Percentiles rank a stretch among this genome's conserved stretches.
Conservation (phyloP, 768 basidiomycete genomes). For the Porpolomopsis calyptriformis region DNA sequence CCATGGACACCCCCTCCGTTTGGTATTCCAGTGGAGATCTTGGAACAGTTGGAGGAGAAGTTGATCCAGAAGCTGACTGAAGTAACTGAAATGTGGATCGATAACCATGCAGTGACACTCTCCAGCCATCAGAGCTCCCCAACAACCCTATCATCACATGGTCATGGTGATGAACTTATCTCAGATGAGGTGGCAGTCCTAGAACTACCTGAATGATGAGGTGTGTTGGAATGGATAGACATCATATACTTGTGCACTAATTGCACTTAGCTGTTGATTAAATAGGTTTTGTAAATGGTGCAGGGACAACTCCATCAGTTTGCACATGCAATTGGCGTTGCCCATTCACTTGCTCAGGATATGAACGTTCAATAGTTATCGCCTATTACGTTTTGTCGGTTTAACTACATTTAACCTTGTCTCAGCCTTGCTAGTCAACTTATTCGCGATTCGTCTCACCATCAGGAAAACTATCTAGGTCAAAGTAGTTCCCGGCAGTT, state of each 20-base stretch:
- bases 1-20: neutral
- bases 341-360: too few species aligned
- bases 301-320: too few species aligned
- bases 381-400: too few species aligned
- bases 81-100: neutral
- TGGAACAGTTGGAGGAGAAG: neutral
- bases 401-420: neutral
- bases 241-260: too few species aligned
- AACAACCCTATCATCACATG: neutral
- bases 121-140: neutral
- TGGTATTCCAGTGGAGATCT: neutral
- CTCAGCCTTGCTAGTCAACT: conserved; percentile 28
- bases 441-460: conserved; percentile 52
- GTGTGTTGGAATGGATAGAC: too few species aligned
- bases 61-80: neutral
- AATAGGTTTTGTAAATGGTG: too few species aligned
- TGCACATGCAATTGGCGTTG: too few species aligned
- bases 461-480: conserved; percentile 49
- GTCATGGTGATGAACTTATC: too few species aligned
- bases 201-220: too few species aligned
- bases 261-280: too few species aligned
- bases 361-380: too few species aligned
- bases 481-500: conserved; percentile 56
- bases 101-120: neutral
- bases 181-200: too few species aligned